These are phyloP conservation scores for Tuber calosporum DNA, from an alignment of 495 filamentous ascomycete genomes.

Conservation along the genomic window DNA sequence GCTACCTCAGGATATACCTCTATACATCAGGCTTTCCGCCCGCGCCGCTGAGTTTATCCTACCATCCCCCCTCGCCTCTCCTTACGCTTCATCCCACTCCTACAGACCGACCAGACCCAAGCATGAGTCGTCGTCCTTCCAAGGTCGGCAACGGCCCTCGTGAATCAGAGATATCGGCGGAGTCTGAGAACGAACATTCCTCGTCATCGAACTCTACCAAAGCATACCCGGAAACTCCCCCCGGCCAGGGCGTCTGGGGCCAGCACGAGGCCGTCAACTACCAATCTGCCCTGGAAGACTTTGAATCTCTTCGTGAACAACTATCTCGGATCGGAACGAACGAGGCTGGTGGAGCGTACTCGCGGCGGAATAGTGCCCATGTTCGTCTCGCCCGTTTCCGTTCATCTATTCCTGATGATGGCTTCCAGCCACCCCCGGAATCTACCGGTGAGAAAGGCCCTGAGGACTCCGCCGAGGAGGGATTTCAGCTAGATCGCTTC, in stretches of 20 bases:
- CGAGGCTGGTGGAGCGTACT: background rate
- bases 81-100: background rate
- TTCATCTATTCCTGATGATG: background rate
- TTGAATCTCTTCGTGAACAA: background rate
- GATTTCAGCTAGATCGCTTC: slow-evolving; percentile 66
- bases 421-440: background rate
- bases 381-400: background rate
- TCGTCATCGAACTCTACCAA: background rate
- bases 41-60: background rate
- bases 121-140: background rate
- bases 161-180: background rate
- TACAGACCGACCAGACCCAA: background rate
- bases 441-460: background rate
- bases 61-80: background rate
- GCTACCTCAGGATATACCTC: background rate
- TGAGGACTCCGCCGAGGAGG: slow-evolving; percentile 44
- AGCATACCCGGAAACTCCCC: background rate
- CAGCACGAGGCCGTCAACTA: background rate
- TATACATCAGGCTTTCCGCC: background rate
- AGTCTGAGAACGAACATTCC: background rate
- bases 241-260: background rate
- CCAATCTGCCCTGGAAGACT: background rate
- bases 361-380: background rate
- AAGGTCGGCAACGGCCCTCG: background rate
- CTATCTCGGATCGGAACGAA: background rate